These are phyloP conservation scores for Anthracocystis walkeri DNA, from an alignment of 1,284 basidiomycete species.

Conservation along the genomic window DNA sequence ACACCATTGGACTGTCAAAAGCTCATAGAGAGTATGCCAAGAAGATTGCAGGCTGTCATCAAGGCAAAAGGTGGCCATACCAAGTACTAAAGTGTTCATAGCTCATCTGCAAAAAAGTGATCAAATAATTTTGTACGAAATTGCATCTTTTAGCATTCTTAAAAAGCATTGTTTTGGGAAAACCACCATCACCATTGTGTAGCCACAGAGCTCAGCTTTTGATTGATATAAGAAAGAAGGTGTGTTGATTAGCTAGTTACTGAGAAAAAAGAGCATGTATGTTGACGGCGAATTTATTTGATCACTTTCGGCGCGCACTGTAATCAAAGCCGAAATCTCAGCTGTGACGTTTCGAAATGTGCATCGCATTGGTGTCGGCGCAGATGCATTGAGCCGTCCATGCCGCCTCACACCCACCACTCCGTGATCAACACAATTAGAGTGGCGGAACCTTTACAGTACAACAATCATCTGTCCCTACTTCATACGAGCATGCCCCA, in stretches of 20 bases:
- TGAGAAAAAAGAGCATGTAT: not conserved
- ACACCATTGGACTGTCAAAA: not conserved
- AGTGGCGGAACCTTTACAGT: too few species aligned
- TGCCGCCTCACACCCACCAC: too few species aligned
- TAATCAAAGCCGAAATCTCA: too few species aligned
- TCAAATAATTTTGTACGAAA: not conserved
- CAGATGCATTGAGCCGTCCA: too few species aligned
- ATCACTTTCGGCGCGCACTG: slow-evolving; percentile 14
- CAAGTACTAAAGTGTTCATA: slow-evolving; percentile 11
- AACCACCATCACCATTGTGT: not conserved
- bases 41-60: slow-evolving; percentile 17
- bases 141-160: not conserved
- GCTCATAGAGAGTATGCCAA: slow-evolving; percentile 28
- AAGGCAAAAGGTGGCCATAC: slow-evolving; percentile 29
- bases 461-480: too few species aligned
- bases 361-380: too few species aligned
- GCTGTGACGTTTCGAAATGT: too few species aligned
- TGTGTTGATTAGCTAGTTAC: not conserved
- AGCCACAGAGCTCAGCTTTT: not conserved
- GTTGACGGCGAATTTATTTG: not conserved
- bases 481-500: too few species aligned
- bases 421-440: too few species aligned
- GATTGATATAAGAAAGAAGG: not conserved
- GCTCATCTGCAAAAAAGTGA: not conserved
- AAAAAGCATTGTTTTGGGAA: not conserved